Base-by-base conservation (phyloP, 257 asterid species). In the Handroanthus guayacan region DNA sequence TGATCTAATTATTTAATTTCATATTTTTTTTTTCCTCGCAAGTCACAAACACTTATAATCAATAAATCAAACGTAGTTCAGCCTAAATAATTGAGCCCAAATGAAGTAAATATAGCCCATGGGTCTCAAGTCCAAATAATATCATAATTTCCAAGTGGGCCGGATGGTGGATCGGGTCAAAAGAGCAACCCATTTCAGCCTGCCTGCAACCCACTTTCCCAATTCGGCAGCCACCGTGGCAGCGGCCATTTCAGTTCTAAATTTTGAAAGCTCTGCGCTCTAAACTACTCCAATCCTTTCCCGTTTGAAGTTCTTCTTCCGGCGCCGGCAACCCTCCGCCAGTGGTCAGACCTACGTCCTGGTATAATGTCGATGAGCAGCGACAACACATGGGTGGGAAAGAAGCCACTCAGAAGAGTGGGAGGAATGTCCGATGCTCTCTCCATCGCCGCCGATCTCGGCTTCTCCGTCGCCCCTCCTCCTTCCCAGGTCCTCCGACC, bases 361-460 rank as follows among this genome's bases (percentile, higher is more conserved):
- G 52, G 55, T 13, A 38, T 44, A 78, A 89, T 90, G 96, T 85
- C 96, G 66, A 86, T 84, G 87, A 92, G 93, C 61, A 79, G 86
- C 87, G 97, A 92, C 71, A 66, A 87, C 9, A 84, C 97, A 8
- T 95, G 98, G 99, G 99, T 95, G 48, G 97, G 98, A 41, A 87
- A 89, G 75, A 95, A 92, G 82, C 92, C 99, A 9, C 74, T 89
- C 79, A 82, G 97, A 79, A 87, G 96, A 74, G 88, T 92, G 1
- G 98, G 98, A 39, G 99, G 99, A 12, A 85, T 95, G 97, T 95
- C 97, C 43, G 99, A 95, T 85, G 96, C 99, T 36, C 96, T 92
- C 68, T 89, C 94, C 64, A 88, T 95, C 79, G 98, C 97, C 76
- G 85, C 96, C 60, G 97, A 95, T 79, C 92, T 95, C 36, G 98